Percentiles rank a stretch among this genome's conserved stretches.
Conservation (phyloP, 768 basidiomycete genomes). For the Leccinellum rugosiceps region DNA sequence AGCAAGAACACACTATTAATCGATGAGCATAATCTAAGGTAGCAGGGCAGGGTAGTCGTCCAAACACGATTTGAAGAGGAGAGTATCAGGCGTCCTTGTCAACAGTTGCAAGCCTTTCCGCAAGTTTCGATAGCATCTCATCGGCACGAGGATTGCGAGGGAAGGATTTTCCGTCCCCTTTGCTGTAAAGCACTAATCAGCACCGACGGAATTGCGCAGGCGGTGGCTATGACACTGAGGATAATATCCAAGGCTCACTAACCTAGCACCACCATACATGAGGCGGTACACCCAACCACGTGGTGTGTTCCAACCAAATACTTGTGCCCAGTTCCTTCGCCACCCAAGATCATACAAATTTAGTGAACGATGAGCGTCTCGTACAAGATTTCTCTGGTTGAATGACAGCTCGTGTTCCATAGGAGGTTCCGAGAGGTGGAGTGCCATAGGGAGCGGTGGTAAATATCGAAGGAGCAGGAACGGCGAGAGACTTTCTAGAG, state of each 20-base stretch:
- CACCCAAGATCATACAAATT: conserved; percentile 73
- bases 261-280: conserved; percentile 64
- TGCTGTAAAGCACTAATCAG: conserved; percentile 33
- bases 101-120: conserved; percentile 53
- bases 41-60: too few species aligned
- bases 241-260: conserved; percentile 25
- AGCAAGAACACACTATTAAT: conserved; percentile 4
- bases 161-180: conserved; percentile 66
- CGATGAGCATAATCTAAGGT: neutral
- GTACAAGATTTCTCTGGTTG: conserved; percentile 61
- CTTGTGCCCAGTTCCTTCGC: conserved; percentile 65
- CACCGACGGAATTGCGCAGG: neutral
- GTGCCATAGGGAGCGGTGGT: conserved; percentile 50
- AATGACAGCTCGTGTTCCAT: conserved; percentile 68
- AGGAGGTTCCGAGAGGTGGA: conserved; percentile 64
- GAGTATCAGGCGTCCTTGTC: conserved; percentile 45
- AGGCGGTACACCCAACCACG: conserved; percentile 53
- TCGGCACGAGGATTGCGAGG: conserved; percentile 68
- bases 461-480: conserved; percentile 71
- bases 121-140: conserved; percentile 62
- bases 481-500: conserved; percentile 71
- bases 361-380: conserved; percentile 57
- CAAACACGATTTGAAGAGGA: neutral
- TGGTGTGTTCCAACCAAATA: conserved; percentile 55
- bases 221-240: neutral